Conservation (phyloP, 129 eudicot species). For the Centella asiatica region DNA sequence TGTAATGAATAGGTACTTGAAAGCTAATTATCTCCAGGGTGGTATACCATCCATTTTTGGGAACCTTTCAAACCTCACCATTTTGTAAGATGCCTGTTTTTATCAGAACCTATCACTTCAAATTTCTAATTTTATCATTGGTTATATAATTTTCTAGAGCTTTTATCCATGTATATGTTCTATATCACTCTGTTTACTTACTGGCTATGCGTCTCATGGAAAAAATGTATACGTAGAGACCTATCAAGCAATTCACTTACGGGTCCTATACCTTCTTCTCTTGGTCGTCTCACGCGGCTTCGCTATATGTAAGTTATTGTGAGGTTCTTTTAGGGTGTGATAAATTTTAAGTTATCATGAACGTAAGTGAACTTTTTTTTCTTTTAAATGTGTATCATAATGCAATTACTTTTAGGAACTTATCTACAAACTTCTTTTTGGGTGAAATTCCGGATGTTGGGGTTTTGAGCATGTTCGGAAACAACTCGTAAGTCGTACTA, state of each 20-base stretch:
- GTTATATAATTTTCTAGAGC: neutral
- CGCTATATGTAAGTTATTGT: slow-evolving; percentile 52
- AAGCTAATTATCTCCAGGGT: slow-evolving; percentile 88
- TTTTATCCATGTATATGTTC: neutral
- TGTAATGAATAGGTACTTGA: slow-evolving; percentile 53
- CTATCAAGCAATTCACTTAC: slow-evolving; percentile 78
- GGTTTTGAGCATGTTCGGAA: slow-evolving; percentile 64
- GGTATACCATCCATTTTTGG: slow-evolving; percentile 87
- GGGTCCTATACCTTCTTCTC: slow-evolving; percentile 92
- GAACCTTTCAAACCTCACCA: slow-evolving; percentile 62
- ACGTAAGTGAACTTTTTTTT: neutral
- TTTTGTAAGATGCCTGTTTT: slow-evolving; percentile 47
- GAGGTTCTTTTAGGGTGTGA: neutral
- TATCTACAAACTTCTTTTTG: slow-evolving; percentile 77
- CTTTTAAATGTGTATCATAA: neutral
- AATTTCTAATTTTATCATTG: neutral
- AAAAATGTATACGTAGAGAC: slow-evolving; percentile 39
- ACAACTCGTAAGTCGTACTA: slow-evolving; percentile 52
- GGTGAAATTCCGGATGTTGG: slow-evolving; percentile 94
- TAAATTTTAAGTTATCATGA: neutral
- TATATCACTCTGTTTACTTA: neutral
- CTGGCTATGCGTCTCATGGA: slow-evolving; percentile 3
- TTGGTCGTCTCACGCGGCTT: slow-evolving; percentile 71
- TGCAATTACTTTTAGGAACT: slow-evolving; percentile 41
- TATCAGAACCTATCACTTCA: neutral